Percentiles rank a stretch among this genome's conserved stretches.
These are phyloP conservation scores for Leccinum disarticulatum DNA, from an alignment of 768 basidiomycete species.

Conservation along the genomic window DNA sequence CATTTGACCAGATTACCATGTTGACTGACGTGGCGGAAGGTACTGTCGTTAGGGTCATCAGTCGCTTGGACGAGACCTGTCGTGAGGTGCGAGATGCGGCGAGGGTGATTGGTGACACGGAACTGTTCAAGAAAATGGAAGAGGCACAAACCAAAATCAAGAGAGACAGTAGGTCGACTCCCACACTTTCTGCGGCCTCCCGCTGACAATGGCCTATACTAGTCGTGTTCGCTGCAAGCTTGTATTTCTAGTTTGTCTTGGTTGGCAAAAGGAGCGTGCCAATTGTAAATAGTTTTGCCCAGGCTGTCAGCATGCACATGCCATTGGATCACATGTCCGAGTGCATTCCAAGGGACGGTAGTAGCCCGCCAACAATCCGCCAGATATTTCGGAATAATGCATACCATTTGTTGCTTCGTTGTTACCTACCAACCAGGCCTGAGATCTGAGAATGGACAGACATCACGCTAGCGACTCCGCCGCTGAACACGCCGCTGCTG, in stretches of 20 bases:
- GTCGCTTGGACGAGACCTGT: conserved; percentile 94
- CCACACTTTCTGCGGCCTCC: neutral
- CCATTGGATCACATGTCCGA: conserved; percentile 12
- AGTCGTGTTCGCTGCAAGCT: conserved; percentile 87
- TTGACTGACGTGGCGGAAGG: conserved; percentile 96
- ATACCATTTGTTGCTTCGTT: conserved; percentile 2
- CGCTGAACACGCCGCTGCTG: neutral
- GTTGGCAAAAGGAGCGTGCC: neutral
- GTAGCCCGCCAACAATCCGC: conserved; percentile 9
- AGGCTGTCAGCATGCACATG: neutral
- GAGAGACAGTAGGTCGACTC: conserved; percentile 78
- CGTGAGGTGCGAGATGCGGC: conserved; percentile 96
- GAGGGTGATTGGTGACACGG: conserved; percentile 93
- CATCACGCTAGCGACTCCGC: conserved; percentile 1
- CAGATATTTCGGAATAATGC: neutral
- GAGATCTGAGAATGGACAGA: conserved; percentile 14
- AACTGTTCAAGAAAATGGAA: conserved; percentile 97
- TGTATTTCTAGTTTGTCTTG: conserved; percentile 63
- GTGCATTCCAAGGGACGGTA: conserved; percentile 21
- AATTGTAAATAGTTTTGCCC: neutral
- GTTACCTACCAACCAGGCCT: neutral
- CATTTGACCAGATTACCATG: conserved; percentile 90
- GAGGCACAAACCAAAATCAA: conserved; percentile 92
- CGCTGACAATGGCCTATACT: conserved; percentile 10
- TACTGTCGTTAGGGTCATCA: conserved; percentile 95